Conservation (phyloP, 1,139 yeast genomes). For the Candida frijolesensis region DNA sequence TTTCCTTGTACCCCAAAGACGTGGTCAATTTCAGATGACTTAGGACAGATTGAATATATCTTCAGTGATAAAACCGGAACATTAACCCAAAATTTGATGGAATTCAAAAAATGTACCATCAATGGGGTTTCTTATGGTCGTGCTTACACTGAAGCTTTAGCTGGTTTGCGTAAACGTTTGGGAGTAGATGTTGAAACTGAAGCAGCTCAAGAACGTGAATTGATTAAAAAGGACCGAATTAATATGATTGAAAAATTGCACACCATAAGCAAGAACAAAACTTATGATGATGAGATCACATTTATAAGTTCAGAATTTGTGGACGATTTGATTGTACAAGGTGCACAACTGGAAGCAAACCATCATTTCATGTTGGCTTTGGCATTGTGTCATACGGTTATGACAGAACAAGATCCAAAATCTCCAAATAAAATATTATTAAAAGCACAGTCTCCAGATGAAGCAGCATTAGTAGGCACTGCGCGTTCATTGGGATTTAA, state of each 20-base stretch:
- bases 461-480: constrained; percentile 62
- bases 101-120: constrained; percentile 60
- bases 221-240: constrained; percentile 38
- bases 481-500: constrained; percentile 58
- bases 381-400: constrained; percentile 63
- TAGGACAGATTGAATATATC: constrained; percentile 65
- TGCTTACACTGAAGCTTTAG: constrained; percentile 64
- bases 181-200: constrained; percentile 58
- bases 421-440: constrained; percentile 38
- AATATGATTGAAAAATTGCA: constrained; percentile 38
- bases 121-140: constrained; percentile 57
- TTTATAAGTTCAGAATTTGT: constrained; percentile 52
- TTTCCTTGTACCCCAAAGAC: constrained; percentile 64
- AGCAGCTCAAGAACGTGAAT: constrained; percentile 37
- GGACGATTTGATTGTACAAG: constrained; percentile 36
- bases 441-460: constrained; percentile 68
- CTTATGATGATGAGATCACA: constrained; percentile 45
- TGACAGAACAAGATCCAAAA: constrained; percentile 49
- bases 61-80: constrained; percentile 68
- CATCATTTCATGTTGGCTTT: constrained; percentile 55
- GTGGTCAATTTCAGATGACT: constrained; percentile 64
- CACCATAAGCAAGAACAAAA: constrained; percentile 21
- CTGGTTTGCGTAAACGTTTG: constrained; percentile 57
- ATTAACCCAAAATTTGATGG: constrained; percentile 62
- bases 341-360: constrained; percentile 37